Base-by-base conservation (phyloP, 306 rosid genomes). In the Geum urbanum region DNA sequence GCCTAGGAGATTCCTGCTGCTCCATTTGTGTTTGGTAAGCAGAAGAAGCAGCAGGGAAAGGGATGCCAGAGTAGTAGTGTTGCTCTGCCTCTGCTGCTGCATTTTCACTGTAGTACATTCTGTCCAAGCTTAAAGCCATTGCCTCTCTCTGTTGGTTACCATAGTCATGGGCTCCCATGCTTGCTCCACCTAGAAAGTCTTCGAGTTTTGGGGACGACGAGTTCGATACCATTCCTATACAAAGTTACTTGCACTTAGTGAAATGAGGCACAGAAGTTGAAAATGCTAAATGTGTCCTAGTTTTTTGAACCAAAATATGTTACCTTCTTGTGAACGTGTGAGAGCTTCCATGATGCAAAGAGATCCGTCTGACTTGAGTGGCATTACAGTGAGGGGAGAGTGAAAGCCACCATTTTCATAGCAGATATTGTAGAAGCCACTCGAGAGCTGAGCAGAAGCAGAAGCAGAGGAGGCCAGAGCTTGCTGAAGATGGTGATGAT, bases 271-370 rank as follows among this genome's bases (percentile, higher is more conserved):
- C 45, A n/a, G 48, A 57, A 48, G 8, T 24, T 22, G 16, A 10
- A 14, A 43, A 56, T 8, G 27, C 2, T 24, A 6, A 20, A 20
- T 24, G 9, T 6, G n/a, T 56, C 7, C 67, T 4, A 18, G 9
- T 18, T 62, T 18, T 62, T n/a, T 62, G 24, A 7, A 27, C 16
- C 5, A 41, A 72, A 3, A 35, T 9, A 71, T 20, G 39, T 8
- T 58, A 90, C 97, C 97, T 88, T 81, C 89, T 69, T 86, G 96
- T 72, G 92, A 89, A 81, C 89, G 78, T 43, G 54, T 53, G 72
- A 88, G 85, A 75, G 97, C 92, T 79, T 95, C 96, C 89, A 91
- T 86, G 66, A 95, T 80, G 18, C 96, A 91, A 49, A 95, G 99
- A 20, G 99, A 95, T 3, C 95, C 99, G 70, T 95, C 97, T 2